A percentile compares a stretch with the other conserved stretches of the same genome.
Conservation (phyloP, 2,329 filamentous ascomycete genomes). For the Alternaria sp. region DNA sequence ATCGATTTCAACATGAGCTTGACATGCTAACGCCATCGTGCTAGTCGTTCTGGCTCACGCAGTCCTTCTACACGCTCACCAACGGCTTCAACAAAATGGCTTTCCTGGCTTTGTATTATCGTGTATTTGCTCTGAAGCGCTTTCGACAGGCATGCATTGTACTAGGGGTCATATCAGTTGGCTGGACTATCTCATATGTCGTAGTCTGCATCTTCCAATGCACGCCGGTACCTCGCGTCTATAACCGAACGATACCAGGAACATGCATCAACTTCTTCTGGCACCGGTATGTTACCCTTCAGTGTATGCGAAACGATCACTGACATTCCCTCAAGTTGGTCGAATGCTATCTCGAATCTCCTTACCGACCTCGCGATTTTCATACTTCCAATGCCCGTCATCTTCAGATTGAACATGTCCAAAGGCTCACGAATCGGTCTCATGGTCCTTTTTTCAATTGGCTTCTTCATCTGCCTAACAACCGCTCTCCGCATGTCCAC, state of each 20-base stretch:
- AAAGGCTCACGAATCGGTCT: slow-evolving; percentile 28
- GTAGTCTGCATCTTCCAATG: slow-evolving; percentile 36
- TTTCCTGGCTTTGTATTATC: slow-evolving; percentile 35
- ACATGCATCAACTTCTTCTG: slow-evolving; percentile 32
- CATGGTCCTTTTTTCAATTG: slow-evolving; percentile 35
- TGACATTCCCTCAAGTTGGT: slow-evolving; percentile 22
- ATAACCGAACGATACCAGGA: slow-evolving; percentile 26
- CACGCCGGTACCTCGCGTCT: slow-evolving; percentile 26
- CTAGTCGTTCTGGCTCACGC: slow-evolving; percentile 38
- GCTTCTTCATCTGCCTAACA: slow-evolving; percentile 39
- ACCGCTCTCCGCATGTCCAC: slow-evolving; percentile 40
- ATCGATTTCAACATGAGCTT: not conserved
- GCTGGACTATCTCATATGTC: slow-evolving; percentile 29
- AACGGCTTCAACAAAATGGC: slow-evolving; percentile 41
- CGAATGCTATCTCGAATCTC: slow-evolving; percentile 31
- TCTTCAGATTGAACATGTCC: slow-evolving; percentile 34
- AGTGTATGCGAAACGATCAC: not conserved
- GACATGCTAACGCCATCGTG: not conserved
- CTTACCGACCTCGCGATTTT: slow-evolving; percentile 34
- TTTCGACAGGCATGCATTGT: slow-evolving; percentile 29
- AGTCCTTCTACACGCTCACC: slow-evolving; percentile 34
- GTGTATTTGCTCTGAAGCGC: slow-evolving; percentile 30
- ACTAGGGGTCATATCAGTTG: slow-evolving; percentile 25
- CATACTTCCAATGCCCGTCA: slow-evolving; percentile 33
- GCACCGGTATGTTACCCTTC: slow-evolving; percentile 27